Base-by-base conservation (phyloP, 2,329 filamentous ascomycete species). In the Alternaria ethzedia region DNA sequence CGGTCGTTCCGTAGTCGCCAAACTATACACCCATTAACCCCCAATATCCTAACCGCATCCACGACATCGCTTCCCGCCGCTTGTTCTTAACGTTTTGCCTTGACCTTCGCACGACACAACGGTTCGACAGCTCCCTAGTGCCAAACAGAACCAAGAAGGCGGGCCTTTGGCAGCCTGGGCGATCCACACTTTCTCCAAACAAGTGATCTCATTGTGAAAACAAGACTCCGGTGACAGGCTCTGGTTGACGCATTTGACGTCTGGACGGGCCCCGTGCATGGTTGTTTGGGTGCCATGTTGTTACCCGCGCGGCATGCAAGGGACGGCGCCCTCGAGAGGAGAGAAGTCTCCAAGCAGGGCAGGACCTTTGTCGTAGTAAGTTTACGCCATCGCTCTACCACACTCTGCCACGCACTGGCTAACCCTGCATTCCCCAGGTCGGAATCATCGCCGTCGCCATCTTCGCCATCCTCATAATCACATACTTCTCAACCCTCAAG, bases 401-500 rank as follows among this genome's bases (percentile, higher is more conserved):
- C 11, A 21, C 44, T 21, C 20, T 21, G 47, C 41, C 15, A 32
- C 26, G 11, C 32, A 8, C 25, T 51, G n/a, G 51, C 69, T 74
- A 52, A 73, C 70, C 25, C 30, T 41, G 20, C 11, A 20, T 26
- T 21, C 25, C 43, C 17, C 52, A 79, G 77, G 71, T 78, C 32
- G 63, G 68, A 43, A 63, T 77, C 59, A 77, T 77, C 28, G 71
- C 70, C 50, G 54, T 71, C 15, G 62, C 70, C 54, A 66, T 78
- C 57, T 75, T 78, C 69, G 57, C 64, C 46, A 77, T 79, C 65
- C 73, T 79, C 65, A 41, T 75, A 52, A 61, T 75, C 65, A 76
- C 75, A 49, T 79, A 74, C 61, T 61, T 77, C 60, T 57, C 73
- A 49, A 76, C 72, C 41, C 60, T 64, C 59, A 73, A 70, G 45